A percentile compares a stretch with the other conserved stretches of the same genome.
Conservation (phyloP, 257 asterid species). For the Verbena officinalis region DNA sequence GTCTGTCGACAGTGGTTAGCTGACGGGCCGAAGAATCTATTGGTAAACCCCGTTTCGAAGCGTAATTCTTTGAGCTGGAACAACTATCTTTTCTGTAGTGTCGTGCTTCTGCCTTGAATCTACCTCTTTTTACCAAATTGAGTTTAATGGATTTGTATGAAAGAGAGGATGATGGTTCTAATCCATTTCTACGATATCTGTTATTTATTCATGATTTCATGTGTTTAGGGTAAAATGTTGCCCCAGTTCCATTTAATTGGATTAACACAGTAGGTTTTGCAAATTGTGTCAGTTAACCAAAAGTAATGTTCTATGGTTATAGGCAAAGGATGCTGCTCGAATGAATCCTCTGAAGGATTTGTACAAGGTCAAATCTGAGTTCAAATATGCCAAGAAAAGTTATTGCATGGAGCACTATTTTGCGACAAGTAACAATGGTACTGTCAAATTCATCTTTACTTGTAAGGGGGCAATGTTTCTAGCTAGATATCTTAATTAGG, state of each 20-base stretch:
- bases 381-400: constrained; percentile 73
- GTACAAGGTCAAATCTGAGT: constrained; percentile 75
- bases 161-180: constrained; percentile 17
- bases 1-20: constrained; percentile 90
- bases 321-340: constrained; percentile 71
- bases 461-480: neutral
- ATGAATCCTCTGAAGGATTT: constrained; percentile 54
- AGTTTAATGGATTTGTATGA: constrained; percentile 7
- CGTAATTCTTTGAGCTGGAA: constrained; percentile 8
- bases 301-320: constrained; percentile 33
- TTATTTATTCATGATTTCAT: no score
- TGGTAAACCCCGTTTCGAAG: constrained; percentile 49
- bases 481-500: constrained; percentile 29
- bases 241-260: constrained; percentile 6
- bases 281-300: constrained; percentile 5
- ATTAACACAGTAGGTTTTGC: neutral
- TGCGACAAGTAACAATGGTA: constrained; percentile 55
- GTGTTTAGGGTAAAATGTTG: neutral
- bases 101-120: constrained; percentile 16
- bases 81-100: constrained; percentile 8
- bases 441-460: constrained; percentile 9
- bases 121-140: constrained; percentile 13
- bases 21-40: constrained; percentile 72
- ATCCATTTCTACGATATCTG: constrained; percentile 25
- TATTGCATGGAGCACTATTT: constrained; percentile 87